A percentile compares a stretch with the other conserved stretches of the same genome.
Evolutionary conservation across 2,329 filamentous ascomycete species (phyloP).

Genomic region (Cercospora beticola): DNA sequence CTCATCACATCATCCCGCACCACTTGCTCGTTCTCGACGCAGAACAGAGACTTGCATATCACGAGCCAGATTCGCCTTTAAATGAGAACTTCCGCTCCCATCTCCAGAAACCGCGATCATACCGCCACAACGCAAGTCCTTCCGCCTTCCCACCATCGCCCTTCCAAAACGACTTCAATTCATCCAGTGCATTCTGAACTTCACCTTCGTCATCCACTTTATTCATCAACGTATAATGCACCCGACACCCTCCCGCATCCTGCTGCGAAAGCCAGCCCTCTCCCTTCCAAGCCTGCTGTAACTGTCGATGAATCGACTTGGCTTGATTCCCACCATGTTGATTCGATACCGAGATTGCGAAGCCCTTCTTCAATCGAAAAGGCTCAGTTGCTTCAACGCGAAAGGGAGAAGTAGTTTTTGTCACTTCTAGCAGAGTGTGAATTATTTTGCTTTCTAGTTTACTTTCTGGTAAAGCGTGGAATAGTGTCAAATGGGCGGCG

Average conservation of each 20-base stretch:
- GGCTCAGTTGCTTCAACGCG: conserved; percentile 41
- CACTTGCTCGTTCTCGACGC: background rate
- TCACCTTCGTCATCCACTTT: conserved; percentile 46
- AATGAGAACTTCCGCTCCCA: conserved; percentile 42
- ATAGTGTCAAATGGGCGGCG: conserved; percentile 47
- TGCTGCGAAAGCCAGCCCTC: conserved; percentile 45
- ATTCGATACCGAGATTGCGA: conserved; percentile 42
- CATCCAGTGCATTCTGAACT: conserved; percentile 40
- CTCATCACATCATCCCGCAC: background rate
- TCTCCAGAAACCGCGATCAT: conserved; percentile 45
- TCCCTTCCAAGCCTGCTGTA: conserved; percentile 41
- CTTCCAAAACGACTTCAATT: conserved; percentile 38
- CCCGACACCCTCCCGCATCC: conserved; percentile 42
- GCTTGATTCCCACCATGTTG: conserved; percentile 33
- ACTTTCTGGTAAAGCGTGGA: conserved; percentile 47
- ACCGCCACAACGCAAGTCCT: conserved; percentile 46
- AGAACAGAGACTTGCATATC: background rate
- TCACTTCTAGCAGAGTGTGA: conserved; percentile 35
- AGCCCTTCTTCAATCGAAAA: conserved; percentile 44
- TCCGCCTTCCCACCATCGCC: conserved; percentile 38
- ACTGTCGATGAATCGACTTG: conserved; percentile 39
- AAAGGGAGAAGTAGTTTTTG: conserved; percentile 39
- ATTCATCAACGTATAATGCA: conserved; percentile 51
- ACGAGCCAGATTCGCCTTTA: background rate
- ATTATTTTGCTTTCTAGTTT: conserved; percentile 40